phyloP scores from a whole-genome alignment of 1,139 yeast genomes.

The Taphrina deformans region DNA sequence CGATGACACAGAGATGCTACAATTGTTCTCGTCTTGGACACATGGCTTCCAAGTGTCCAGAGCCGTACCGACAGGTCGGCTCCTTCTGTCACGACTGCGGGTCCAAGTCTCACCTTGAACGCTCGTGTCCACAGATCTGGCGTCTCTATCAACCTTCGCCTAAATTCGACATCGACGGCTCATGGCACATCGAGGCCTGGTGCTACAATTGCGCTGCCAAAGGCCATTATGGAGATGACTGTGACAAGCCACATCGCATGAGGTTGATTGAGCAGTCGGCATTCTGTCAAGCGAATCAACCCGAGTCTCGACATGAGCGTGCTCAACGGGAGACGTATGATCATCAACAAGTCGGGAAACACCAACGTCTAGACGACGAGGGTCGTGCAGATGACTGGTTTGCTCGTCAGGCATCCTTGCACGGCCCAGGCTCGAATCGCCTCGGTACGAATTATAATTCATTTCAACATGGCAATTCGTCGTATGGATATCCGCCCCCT shows the following conservation, averaged over 20 bases:
- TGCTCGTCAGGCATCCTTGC: constrained; percentile 15
- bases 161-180: constrained; percentile 12
- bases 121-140: constrained; percentile 36
- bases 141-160: constrained; percentile 29
- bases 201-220: constrained; percentile 36
- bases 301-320: constrained; percentile 14
- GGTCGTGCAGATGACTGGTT: constrained; percentile 32
- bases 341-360: background rate
- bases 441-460: background rate
- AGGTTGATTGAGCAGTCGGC: constrained; percentile 35
- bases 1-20: constrained; percentile 32
- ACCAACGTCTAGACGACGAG: constrained; percentile 9
- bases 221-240: constrained; percentile 36
- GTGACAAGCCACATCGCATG: constrained; percentile 28
- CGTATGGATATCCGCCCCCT: constrained; percentile 3
- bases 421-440: background rate
- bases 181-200: constrained; percentile 20
- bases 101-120: constrained; percentile 29
- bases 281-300: constrained; percentile 34
- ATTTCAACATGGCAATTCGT: background rate
- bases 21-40: constrained; percentile 35
- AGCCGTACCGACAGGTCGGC: constrained; percentile 30
- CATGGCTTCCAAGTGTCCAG: constrained; percentile 30
- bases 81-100: constrained; percentile 31
- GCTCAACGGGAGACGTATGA: background rate